These are phyloP conservation scores for Globisporangium yorkense DNA, from an alignment of 352 stramenopile genomes.

Conservation along the genomic window DNA sequence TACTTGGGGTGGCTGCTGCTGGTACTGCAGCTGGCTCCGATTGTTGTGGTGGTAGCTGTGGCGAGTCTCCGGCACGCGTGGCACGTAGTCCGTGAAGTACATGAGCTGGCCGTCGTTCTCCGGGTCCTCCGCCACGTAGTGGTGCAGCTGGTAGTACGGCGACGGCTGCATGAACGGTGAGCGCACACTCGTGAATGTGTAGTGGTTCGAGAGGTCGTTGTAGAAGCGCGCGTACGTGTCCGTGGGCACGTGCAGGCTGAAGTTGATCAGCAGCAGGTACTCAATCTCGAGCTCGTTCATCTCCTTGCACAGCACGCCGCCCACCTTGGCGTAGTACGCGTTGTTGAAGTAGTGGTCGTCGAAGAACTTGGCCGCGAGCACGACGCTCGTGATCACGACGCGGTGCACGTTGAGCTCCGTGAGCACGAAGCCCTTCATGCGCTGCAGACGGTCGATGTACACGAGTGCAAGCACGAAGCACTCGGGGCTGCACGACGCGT, in stretches of 20 bases:
- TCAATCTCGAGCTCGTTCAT: constrained; percentile 98
- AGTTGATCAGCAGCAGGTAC: constrained; percentile 98
- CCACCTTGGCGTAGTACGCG: constrained; percentile 98
- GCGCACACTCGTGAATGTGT: constrained; percentile 60
- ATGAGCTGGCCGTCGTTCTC: constrained; percentile 63
- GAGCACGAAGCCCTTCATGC: constrained; percentile 94
- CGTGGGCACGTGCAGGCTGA: constrained; percentile 93
- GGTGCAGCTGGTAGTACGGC: constrained; percentile 47
- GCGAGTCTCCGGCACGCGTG: constrained; percentile 20
- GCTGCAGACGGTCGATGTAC: constrained; percentile 98
- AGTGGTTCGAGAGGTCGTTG: constrained; percentile 85
- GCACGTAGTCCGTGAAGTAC: constrained; percentile 67
- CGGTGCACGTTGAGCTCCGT: constrained; percentile 98
- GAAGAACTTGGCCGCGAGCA: constrained; percentile 99
- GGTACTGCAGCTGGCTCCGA: constrained; percentile 1
- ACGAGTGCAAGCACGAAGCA: constrained; percentile 99
- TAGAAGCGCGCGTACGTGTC: constrained; percentile 91
- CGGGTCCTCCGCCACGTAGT: constrained; percentile 62
- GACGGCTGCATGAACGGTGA: constrained; percentile 27
- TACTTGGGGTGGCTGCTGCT: constrained; percentile 8
- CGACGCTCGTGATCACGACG: constrained; percentile 96
- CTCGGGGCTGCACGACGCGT: constrained; percentile 96
- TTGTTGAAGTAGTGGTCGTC: constrained; percentile 99
- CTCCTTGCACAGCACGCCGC: constrained; percentile 87
- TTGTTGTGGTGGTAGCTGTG: constrained; percentile 11